These are phyloP conservation scores for Pseudogymnoascus sp. DNA, from an alignment of 2,329 filamentous ascomycete genomes.

Conservation along the genomic window DNA sequence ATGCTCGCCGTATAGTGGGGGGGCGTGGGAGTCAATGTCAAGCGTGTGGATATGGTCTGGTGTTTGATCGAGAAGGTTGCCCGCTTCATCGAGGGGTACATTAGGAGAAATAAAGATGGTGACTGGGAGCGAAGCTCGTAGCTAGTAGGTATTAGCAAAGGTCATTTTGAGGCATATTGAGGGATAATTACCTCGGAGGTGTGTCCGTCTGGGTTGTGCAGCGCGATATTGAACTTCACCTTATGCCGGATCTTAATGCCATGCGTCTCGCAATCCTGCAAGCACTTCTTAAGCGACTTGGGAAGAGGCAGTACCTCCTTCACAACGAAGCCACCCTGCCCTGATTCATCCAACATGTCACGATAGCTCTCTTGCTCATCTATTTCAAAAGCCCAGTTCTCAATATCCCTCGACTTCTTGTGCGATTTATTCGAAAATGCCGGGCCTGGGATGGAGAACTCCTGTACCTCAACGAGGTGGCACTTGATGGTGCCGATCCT, in stretches of 20 bases:
- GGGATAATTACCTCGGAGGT: slow-evolving; percentile 65
- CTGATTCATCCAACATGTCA: slow-evolving; percentile 60
- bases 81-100: slow-evolving; percentile 79
- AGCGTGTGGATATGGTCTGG: slow-evolving; percentile 41
- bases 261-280: slow-evolving; percentile 83
- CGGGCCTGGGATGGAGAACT: slow-evolving; percentile 48
- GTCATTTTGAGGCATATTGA: neutral
- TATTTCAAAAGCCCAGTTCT: slow-evolving; percentile 50
- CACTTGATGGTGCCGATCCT: slow-evolving; percentile 76
- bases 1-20: slow-evolving; percentile 89
- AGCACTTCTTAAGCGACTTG: slow-evolving; percentile 71
- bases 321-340: slow-evolving; percentile 58
- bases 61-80: slow-evolving; percentile 63
- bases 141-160: slow-evolving; percentile 36
- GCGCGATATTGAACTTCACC: slow-evolving; percentile 80
- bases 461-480: slow-evolving; percentile 72
- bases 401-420: slow-evolving; percentile 58
- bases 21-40: slow-evolving; percentile 57
- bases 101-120: slow-evolving; percentile 95
- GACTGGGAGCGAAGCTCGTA: slow-evolving; percentile 82
- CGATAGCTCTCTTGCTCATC: slow-evolving; percentile 57
- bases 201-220: slow-evolving; percentile 93
- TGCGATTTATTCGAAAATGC: slow-evolving; percentile 46
- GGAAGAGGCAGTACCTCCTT: slow-evolving; percentile 64
- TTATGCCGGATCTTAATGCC: slow-evolving; percentile 92